These are phyloP conservation scores for Diospyros kaki DNA, from an alignment of 148 eudicot genomes.

Conservation along the genomic window DNA sequence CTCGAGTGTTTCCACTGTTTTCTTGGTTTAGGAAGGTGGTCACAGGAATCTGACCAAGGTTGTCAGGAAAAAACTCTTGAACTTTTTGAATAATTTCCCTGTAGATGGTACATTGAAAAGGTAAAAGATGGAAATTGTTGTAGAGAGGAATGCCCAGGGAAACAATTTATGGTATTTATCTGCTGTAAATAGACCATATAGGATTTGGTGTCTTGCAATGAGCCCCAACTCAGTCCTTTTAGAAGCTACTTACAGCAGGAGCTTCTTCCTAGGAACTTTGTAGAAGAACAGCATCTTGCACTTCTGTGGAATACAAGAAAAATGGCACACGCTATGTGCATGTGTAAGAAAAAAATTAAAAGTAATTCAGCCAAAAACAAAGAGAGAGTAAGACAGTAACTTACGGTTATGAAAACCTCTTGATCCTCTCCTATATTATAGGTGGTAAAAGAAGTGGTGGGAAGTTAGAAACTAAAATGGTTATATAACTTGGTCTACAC, in stretches of 20 bases:
- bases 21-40: neutral
- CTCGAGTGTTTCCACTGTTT: neutral
- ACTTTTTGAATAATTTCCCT: neutral
- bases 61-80: neutral
- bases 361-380: too few species aligned
- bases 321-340: neutral
- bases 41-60: neutral
- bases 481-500: too few species aligned
- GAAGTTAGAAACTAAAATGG: too few species aligned
- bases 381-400: too few species aligned
- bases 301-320: neutral
- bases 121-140: neutral
- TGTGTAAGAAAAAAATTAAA: too few species aligned
- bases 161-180: conserved; percentile 34
- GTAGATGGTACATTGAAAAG: neutral
- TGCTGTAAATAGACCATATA: conserved; percentile 66
- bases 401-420: too few species aligned
- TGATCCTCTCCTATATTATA: too few species aligned
- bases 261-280: neutral
- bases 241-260: conserved; percentile 12
- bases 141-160: conserved; percentile 45
- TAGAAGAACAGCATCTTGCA: neutral
- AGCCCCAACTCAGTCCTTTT: conserved; percentile 17
- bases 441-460: too few species aligned
- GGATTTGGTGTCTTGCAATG: conserved; percentile 50